Evolutionary conservation across 352 stramenopile genomes (phyloP).

Genomic region (Halophytophthora polymorphica): DNA sequence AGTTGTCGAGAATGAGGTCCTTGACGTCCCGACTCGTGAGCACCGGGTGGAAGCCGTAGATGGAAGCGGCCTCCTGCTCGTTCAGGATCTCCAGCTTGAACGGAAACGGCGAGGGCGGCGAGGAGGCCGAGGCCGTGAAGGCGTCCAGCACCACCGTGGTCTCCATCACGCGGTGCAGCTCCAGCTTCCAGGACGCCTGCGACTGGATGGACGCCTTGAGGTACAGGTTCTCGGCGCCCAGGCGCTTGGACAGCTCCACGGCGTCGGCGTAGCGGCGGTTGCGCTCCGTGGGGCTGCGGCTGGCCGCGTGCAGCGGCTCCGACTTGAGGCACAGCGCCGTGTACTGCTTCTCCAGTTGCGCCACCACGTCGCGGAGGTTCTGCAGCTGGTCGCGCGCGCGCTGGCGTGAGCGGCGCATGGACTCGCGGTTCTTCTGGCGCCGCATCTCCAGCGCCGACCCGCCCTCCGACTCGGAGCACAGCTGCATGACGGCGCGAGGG

Average conservation of each 20-base stretch:
- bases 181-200: conserved; percentile 42
- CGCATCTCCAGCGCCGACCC: conserved; percentile 35
- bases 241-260: conserved; percentile 30
- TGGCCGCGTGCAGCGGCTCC: background rate
- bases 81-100: conserved; percentile 24
- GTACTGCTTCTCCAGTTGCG: conserved; percentile 43
- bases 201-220: conserved; percentile 46
- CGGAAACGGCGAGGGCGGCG: conserved; percentile 14
- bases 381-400: conserved; percentile 46
- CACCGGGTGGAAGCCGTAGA: conserved; percentile 36
- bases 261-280: conserved; percentile 22
- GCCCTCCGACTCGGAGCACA: conserved; percentile 28
- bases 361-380: conserved; percentile 32
- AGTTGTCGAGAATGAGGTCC: conserved; percentile 39
- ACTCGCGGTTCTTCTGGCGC: conserved; percentile 52
- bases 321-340: conserved; percentile 31
- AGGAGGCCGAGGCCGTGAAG: conserved; percentile 13
- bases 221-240: conserved; percentile 52
- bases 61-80: conserved; percentile 29
- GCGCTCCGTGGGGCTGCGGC: background rate
- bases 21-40: conserved; percentile 33
- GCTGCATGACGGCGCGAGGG: conserved; percentile 24
- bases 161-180: conserved; percentile 48
- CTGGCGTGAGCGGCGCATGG: conserved; percentile 52
- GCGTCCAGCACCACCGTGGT: conserved; percentile 29